Base-by-base conservation (phyloP, 345 rosid genomes). In the Linum tenue region DNA sequence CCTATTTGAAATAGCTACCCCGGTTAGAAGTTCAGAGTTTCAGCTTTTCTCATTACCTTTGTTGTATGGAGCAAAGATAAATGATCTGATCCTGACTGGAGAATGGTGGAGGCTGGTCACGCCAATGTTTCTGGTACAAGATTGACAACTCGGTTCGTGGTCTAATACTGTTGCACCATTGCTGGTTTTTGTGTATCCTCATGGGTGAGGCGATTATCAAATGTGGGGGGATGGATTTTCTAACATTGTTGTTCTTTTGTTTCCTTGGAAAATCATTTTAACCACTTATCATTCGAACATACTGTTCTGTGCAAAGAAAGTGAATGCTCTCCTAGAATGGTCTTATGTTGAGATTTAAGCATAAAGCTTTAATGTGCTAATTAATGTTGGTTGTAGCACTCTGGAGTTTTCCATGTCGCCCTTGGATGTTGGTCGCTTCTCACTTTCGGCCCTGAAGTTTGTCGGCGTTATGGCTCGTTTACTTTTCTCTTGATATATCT, bases 51-150 rank as follows among this genome's bases (percentile, higher is more conserved):
- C 98, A 3, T 75, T 92, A 8, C 98, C 96, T 2, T 65, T 84
- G 5, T 62, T 92, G 38, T 89, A 89, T 17, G 96, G 98, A 61
- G 95, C 96, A 12, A 92, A 92, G 85, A 85, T 89, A 71, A 92
- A 92, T 37, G 83, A 84, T 76, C 76, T 89, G 74, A 87, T 92
- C 80, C 68, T 92, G 38, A 77, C 79, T 50, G 96, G 98, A 63
- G 96, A 92, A 73, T 92, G 98, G 98, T 92, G 98, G 98, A 84
- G 96, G 79, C 92, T 92, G 2, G 72, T 92, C 76, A 92, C 96
- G 12, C 96, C 98, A 37, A 92, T 89, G 92, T 92, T 92, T 92
- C 98, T 89, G 96, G 98, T 92, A 92, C 98, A 89, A 77, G 90
- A 85, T 80, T 84, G 76, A 84, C 73, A 78, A 79, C 70, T 85